phyloP scores from a whole-genome alignment of 2,329 filamentous ascomycete species.

The Akanthomyces uredinophilus region DNA sequence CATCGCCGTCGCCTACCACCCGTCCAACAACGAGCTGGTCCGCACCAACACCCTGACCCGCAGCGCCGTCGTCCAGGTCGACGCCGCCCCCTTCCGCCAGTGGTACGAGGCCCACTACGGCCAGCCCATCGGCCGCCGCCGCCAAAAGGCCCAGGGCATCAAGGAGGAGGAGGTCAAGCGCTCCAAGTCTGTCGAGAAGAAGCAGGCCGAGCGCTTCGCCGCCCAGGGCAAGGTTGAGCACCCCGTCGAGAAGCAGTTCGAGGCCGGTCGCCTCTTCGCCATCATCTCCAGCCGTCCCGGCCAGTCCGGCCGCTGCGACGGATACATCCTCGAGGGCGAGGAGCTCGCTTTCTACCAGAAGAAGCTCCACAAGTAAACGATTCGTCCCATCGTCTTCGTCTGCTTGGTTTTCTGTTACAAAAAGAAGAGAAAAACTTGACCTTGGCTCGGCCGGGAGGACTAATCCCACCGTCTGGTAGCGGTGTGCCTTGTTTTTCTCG shows the following conservation, averaged over 20 bases:
- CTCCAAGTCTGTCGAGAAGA: slow-evolving; percentile 92
- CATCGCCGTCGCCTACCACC: slow-evolving; percentile 97
- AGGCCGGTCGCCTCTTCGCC: slow-evolving; percentile 95
- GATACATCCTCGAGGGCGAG: slow-evolving; percentile 98
- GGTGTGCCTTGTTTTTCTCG: slow-evolving; percentile 3
- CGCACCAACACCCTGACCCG: slow-evolving; percentile 99
- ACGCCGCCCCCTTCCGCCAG: slow-evolving; percentile 97
- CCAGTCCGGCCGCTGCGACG: slow-evolving; percentile 93
- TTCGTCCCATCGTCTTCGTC: slow-evolving; percentile 20
- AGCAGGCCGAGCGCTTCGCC: slow-evolving; percentile 85
- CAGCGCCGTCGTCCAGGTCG: slow-evolving; percentile 96
- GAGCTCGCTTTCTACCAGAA: slow-evolving; percentile 99
- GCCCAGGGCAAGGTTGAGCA: slow-evolving; percentile 86
- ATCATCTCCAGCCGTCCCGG: slow-evolving; percentile 89
- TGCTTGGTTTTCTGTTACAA: slow-evolving; percentile 10
- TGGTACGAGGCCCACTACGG: slow-evolving; percentile 99
- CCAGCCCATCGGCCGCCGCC: slow-evolving; percentile 78
- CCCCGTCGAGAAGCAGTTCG: slow-evolving; percentile 96
- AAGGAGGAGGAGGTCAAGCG: slow-evolving; percentile 74
- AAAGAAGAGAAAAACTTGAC: slow-evolving; percentile 2
- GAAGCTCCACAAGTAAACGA: slow-evolving; percentile 90
- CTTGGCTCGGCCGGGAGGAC: slow-evolving; percentile 2
- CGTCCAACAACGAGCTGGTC: slow-evolving; percentile 99
- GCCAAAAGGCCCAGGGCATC: slow-evolving; percentile 71
- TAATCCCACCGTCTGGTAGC: slow-evolving; percentile 1